phyloP scores from a whole-genome alignment of 164 flowering plant genomes.

The Akebia trifoliata region DNA sequence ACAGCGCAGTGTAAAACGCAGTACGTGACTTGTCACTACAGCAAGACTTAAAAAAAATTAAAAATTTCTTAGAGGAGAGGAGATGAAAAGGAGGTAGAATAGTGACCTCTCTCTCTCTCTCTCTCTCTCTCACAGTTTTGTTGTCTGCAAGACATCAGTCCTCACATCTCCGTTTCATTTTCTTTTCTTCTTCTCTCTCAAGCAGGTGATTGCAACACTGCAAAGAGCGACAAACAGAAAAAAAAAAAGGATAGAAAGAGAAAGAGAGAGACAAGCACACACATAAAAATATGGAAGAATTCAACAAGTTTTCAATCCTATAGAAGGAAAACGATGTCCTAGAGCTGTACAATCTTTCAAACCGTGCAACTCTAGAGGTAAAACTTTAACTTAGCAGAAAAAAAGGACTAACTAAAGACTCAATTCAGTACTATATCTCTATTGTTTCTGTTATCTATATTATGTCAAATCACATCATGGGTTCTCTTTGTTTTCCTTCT shows the following conservation, averaged over 20 bases:
- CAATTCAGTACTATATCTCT: background rate
- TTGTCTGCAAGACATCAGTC: no score
- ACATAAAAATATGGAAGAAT: background rate
- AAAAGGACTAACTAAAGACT: background rate
- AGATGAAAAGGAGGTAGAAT: no score
- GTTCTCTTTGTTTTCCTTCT: slow-evolving; percentile 8
- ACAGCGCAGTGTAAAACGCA: no score
- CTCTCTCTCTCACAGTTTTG: slow-evolving; percentile 8
- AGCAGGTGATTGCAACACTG: background rate
- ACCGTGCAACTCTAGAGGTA: no score
- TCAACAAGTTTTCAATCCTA: background rate
- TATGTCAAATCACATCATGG: no score
- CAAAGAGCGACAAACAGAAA: background rate
- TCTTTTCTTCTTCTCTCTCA: background rate
- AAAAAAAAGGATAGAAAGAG: background rate
- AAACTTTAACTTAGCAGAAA: background rate
- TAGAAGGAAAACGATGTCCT: background rate
- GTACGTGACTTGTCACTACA: no score
- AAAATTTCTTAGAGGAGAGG: no score
- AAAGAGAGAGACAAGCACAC: background rate
- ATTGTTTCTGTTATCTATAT: background rate
- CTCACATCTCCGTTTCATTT: background rate
- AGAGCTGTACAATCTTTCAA: no score
- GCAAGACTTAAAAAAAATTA: no score
- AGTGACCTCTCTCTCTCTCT: no score